Base-by-base conservation (phyloP, 257 asterid genomes). In the Marsdenia floribunda region DNA sequence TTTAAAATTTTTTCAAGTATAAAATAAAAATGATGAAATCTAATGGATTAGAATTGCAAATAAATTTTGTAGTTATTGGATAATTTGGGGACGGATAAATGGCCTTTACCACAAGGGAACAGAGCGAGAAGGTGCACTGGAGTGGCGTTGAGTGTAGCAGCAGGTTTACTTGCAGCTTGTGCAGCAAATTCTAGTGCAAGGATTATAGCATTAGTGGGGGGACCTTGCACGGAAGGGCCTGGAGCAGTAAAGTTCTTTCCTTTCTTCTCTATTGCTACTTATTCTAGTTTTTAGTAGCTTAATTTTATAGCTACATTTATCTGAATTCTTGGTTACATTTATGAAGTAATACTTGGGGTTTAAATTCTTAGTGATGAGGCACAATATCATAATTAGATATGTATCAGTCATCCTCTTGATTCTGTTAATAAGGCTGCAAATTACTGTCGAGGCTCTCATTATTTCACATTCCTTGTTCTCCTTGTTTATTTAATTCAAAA, bases 151-250 rank as follows among this genome's bases (percentile, higher is more conserved):
- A 88, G 98, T 79, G 97, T 95, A 59, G 98, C 99, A 44, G 89
- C 96, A 18, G 96, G 99, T 33, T 83, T 95, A 79, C 88, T 95
- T 38, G 93, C 97, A 35, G 98, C 97, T 75, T 92, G 96, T 49
- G 77, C 82, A 73, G 88, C 95, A 33, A 97, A 96, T 72, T 86
- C 96, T 70, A 93, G 96, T 82, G 97, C 94, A 68, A 83, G 98
- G 81, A 92, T 95, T 80, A 71, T 95, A 68, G 88, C 93, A 71
- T 86, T 95, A 78, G 97, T 95, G 16, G 99, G 99, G 61, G 99
- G 99, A 78, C 99, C 99, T 53, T 92, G 99, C 80, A 95, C 99
- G 1, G 98, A 92, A 87, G 99, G 99, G 67, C 97, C 99, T 50
- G 99, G 99, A 80, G 87, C 88, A 93, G 99, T 95, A 90, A 88